Conservation (phyloP, 2,329 filamentous ascomycete genomes). For the Colletotrichum plurivorum region DNA sequence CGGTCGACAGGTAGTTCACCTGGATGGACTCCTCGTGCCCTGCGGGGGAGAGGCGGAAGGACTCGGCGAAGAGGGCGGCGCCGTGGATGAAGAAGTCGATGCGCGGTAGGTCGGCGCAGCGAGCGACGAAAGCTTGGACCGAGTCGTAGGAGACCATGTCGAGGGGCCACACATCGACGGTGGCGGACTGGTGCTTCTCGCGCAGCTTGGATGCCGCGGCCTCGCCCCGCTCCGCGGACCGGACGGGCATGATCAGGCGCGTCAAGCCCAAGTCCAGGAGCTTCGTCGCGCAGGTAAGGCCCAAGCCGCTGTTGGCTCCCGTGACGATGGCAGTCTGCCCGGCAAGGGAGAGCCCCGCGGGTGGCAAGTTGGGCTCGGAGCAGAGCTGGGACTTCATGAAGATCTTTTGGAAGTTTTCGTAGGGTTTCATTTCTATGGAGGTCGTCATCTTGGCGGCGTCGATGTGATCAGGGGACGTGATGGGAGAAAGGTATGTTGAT, state of each 20-base stretch:
- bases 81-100: constrained; percentile 58
- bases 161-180: constrained; percentile 57
- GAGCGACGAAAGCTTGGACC: constrained; percentile 53
- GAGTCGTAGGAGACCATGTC: constrained; percentile 57
- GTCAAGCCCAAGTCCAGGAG: constrained; percentile 55
- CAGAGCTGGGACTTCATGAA: constrained; percentile 48
- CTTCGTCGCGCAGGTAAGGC: constrained; percentile 58
- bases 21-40: constrained; percentile 60
- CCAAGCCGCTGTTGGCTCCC: constrained; percentile 64
- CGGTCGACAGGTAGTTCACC: constrained; percentile 67
- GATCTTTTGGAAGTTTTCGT: neutral
- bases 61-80: constrained; percentile 46
- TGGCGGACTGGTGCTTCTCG: constrained; percentile 47
- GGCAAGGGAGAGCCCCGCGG: constrained; percentile 45
- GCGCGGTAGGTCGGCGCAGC: constrained; percentile 48
- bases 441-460: constrained; percentile 19
- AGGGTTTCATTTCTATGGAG: constrained; percentile 21
- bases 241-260: constrained; percentile 63
- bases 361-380: constrained; percentile 43
- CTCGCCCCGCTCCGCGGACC: constrained; percentile 58
- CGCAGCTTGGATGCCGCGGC: constrained; percentile 53
- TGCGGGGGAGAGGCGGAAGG: constrained; percentile 45
- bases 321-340: constrained; percentile 62
- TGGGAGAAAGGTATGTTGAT: too few species aligned
- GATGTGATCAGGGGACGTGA: neutral